Percentiles rank a stretch among this genome's conserved stretches.
phyloP scores from a whole-genome alignment of 2,329 filamentous ascomycete genomes.

The Grosmannia clavigera region DNA sequence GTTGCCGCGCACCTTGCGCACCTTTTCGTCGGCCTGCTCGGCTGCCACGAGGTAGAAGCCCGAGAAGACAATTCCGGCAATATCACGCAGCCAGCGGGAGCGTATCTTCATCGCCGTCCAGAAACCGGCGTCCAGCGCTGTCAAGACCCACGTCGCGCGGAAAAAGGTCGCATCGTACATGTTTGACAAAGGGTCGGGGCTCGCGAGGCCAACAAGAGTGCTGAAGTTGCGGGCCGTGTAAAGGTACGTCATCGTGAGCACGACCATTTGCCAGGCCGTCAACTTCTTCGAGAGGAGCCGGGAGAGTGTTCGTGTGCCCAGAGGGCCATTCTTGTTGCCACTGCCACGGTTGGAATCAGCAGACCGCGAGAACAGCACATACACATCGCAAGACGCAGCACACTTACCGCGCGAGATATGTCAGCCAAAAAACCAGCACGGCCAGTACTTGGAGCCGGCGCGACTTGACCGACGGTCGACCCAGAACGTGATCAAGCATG shows the following conservation, averaged over 20 bases:
- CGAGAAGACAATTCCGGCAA: constrained; percentile 74
- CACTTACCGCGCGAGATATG: constrained; percentile 63
- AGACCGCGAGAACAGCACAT: constrained; percentile 10
- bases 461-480: constrained; percentile 81
- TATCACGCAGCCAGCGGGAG: constrained; percentile 64
- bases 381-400: not conserved
- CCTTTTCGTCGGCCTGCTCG: constrained; percentile 92
- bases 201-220: constrained; percentile 80
- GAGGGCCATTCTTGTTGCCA: constrained; percentile 82
- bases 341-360: constrained; percentile 28
- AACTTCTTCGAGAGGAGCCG: constrained; percentile 55
- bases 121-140: constrained; percentile 88
- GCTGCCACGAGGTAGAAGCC: constrained; percentile 86
- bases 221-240: constrained; percentile 90
- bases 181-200: constrained; percentile 85
- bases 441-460: constrained; percentile 85
- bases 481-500: constrained; percentile 80
- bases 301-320: constrained; percentile 58
- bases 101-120: constrained; percentile 96
- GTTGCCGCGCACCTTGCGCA: constrained; percentile 74
- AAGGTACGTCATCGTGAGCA: constrained; percentile 79
- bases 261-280: constrained; percentile 81
- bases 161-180: constrained; percentile 90
- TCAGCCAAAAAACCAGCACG: constrained; percentile 82
- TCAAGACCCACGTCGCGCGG: constrained; percentile 91